Evolutionary conservation across 2,329 filamentous ascomycete species (phyloP), one percentile per base, ranked within the genome.

Genomic region (Xylariaceae sp.): DNA sequence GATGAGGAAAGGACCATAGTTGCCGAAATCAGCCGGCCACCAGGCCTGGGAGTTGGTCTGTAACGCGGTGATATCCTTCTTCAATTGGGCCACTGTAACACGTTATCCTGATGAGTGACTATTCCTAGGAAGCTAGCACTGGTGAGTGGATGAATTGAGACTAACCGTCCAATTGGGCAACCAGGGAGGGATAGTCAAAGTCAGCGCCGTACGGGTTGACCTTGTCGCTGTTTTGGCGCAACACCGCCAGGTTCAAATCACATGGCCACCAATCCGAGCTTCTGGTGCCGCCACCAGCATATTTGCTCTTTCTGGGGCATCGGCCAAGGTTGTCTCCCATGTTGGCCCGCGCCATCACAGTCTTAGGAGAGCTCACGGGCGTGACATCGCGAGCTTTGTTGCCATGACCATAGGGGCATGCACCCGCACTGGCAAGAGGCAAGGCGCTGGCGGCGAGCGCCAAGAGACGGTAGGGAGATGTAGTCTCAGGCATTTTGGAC

Each of bases 1-100:
- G 66, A 91, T 78, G 70, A 91, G 90, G 26, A 91, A 78, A 69
- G 87, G 87, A 61, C 87, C 87, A 64, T 91, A 91, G 76, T 90
- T 85, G 53, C 87, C 87, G 65, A 87, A 89, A 68, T 91, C 87
- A 34, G 87, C 87, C 1, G 87, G 87, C 87, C 87, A 91, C 81
- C 81, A 90, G 44, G 87, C 83, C 72, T 91, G 83, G 2, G 86
- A 89, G 68, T 88, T 82, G 46, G 87, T 90, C 84, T 89, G 86
- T 64, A 91, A 67, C 15, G 73, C 76, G n/a, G 74, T 64, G 13
- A 91, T 72, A 67, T 91, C 87, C 72, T 87, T 84, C 81, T 90
- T 90, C 61, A 90, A 70, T 29, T 72, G 84, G 57, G 79, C 73
- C 26, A 51, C 48, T 50, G 22, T 42, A 10, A 19, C 19, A 22